A percentile compares a stretch with the other conserved stretches of the same genome.
These are phyloP conservation scores for Diaporthe destruens DNA, from an alignment of 2,329 filamentous ascomycete species.

Conservation along the genomic window DNA sequence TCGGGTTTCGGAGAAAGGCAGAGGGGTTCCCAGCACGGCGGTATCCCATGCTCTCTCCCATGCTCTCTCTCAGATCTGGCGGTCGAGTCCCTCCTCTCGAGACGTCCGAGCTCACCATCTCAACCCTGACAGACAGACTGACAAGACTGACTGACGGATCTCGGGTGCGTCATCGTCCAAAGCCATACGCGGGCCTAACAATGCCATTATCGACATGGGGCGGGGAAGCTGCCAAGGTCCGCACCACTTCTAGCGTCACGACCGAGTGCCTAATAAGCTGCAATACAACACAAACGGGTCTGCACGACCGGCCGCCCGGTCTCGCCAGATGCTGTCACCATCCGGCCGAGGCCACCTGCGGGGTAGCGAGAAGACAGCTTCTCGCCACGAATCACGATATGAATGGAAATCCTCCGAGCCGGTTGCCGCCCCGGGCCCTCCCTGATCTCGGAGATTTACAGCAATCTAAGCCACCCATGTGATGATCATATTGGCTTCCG, in stretches of 20 bases:
- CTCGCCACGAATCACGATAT: not conserved
- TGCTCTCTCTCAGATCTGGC: conserved; percentile 7
- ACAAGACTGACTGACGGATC: not conserved
- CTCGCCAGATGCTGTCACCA: not conserved
- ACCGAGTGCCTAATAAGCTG: not conserved
- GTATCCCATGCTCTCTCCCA: not conserved
- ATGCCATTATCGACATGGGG: conserved; percentile 1
- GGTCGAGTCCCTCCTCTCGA: not conserved
- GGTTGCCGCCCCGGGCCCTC: conserved; percentile 8
- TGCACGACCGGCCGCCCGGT: not conserved
- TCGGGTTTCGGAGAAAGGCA: conserved; percentile 28
- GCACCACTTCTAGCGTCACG: conserved; percentile 18
- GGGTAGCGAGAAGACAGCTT: not conserved
- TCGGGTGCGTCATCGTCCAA: conserved; percentile 22
- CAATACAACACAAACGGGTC: not conserved
- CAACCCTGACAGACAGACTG: not conserved
- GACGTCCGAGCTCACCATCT: not conserved
- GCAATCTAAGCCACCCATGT: not conserved
- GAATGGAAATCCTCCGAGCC: conserved; percentile 24
- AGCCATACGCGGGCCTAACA: not conserved
- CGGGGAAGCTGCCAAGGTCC: conserved; percentile 14
- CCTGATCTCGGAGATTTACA: conserved; percentile 8
- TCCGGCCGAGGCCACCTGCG: not conserved
- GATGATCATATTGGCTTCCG: not conserved
- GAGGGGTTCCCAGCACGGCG: not conserved